Evolutionary conservation across 1,139 yeast species (phyloP), one percentile per base, ranked within the genome.

Genomic region (Keqinozyma sinolaborantium): DNA sequence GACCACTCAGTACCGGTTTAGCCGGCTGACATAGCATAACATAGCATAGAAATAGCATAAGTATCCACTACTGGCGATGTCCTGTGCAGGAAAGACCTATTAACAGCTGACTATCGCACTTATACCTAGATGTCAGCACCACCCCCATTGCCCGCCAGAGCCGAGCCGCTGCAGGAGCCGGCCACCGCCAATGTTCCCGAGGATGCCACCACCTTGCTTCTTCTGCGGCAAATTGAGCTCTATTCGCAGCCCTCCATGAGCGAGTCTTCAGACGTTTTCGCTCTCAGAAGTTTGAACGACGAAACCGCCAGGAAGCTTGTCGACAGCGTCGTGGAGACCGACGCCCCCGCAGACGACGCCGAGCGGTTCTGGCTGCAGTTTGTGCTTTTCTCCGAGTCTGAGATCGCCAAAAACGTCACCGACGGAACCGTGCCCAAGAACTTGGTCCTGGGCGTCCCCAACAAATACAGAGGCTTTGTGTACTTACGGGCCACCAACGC

Each of bases 401-500:
- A 16, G 13, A 11, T 34, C 8, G 14, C 21, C 4, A 13, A 8
- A 8, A 34, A 23, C 23, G 35, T 35, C 8, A 25, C 26, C 16
- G 30, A 30, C 15, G 10, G 10, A 18, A 31, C 4, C 44, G 48
- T 14, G 42, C 65, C 28, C 70, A 64, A 30, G 30, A 32, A 55
- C 6, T 34, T 68, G 15, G 30, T 51, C 1, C 31, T 38, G n/a
- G 73, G 72, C 1, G 56, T 68, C 5, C 71, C 73, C 1, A 43
- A 31, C 1, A 35, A 42, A 1, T 39, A 60, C 26, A 48, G 73
- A 25, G 49, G 57, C 3, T 35, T 53, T 11, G 56, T 64, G 0
- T 69, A 68, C 37, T 45, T 59, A 33, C 63, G 60, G 38, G 50
- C 56, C 4, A 46, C 67, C 21, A 61, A 61, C 36, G 54, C 65